These are phyloP conservation scores for Lichina pygmaea DNA, from an alignment of 495 filamentous ascomycete genomes.

Conservation along the genomic window DNA sequence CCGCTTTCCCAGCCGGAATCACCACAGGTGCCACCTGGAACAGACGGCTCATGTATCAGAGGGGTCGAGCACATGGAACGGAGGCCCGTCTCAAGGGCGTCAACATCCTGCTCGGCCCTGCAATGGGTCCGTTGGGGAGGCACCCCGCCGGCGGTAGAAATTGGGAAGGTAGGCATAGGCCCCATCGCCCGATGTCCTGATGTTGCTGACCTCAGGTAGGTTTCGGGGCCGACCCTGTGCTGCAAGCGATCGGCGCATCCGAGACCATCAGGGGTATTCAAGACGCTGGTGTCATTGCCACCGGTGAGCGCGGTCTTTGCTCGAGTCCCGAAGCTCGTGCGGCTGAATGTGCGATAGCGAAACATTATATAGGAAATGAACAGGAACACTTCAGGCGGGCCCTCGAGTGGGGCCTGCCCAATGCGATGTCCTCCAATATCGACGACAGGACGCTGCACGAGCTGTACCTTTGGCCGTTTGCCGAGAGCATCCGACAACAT, in stretches of 20 bases:
- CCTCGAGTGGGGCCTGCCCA: slow-evolving; percentile 44
- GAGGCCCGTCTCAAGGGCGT: slow-evolving; percentile 49
- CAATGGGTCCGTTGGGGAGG: slow-evolving; percentile 53
- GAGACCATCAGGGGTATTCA: slow-evolving; percentile 56
- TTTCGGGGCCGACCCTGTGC: slow-evolving; percentile 52
- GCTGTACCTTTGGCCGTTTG: slow-evolving; percentile 77
- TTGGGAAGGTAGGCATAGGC: slow-evolving; percentile 33
- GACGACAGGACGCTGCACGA: slow-evolving; percentile 64
- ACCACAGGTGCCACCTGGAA: slow-evolving; percentile 81
- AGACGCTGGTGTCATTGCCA: slow-evolving; percentile 41
- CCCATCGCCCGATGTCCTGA: not conserved
- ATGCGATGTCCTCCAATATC: slow-evolving; percentile 56
- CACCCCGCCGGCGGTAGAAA: slow-evolving; percentile 72
- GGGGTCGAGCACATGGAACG: slow-evolving; percentile 36
- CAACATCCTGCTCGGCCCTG: slow-evolving; percentile 49
- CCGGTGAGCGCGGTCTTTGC: not conserved
- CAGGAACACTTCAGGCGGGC: slow-evolving; percentile 67
- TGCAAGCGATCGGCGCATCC: slow-evolving; percentile 38
- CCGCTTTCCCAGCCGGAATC: slow-evolving; percentile 61
- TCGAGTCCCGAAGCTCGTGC: not conserved
- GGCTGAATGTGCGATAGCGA: slow-evolving; percentile 26
- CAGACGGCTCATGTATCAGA: slow-evolving; percentile 43
- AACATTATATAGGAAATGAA: slow-evolving; percentile 64
- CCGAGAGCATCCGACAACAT: slow-evolving; percentile 60
- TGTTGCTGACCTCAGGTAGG: slow-evolving; percentile 5